These are phyloP conservation scores for Colletotrichum sidae DNA, from an alignment of 2,329 filamentous ascomycete genomes.

Conservation along the genomic window DNA sequence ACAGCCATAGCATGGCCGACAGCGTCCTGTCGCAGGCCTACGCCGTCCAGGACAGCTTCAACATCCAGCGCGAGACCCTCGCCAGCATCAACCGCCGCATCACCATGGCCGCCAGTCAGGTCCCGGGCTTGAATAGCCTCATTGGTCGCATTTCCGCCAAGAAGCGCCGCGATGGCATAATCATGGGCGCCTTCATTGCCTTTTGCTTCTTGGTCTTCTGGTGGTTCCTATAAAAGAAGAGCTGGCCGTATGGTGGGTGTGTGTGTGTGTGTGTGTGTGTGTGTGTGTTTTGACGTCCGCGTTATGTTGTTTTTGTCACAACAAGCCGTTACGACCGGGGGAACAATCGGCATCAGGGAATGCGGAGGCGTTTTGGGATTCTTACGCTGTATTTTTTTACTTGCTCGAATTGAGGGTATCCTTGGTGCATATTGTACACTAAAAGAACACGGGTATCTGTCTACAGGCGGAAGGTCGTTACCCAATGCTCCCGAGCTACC, in stretches of 20 bases:
- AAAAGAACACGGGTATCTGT: constrained; percentile 35
- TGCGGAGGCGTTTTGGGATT: constrained; percentile 37
- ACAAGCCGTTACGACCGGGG: constrained; percentile 34
- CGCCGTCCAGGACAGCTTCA: constrained; percentile 93
- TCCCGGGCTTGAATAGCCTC: constrained; percentile 91
- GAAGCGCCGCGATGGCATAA: constrained; percentile 94
- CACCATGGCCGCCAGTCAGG: constrained; percentile 86
- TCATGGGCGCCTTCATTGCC: constrained; percentile 90
- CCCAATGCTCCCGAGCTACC: constrained; percentile 6
- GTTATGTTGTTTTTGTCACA: constrained; percentile 30
- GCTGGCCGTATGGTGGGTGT: constrained; percentile 40
- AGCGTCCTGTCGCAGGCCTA: constrained; percentile 95
- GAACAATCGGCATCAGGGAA: constrained; percentile 35
- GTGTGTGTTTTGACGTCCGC: constrained; percentile 15
- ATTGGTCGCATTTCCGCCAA: constrained; percentile 94
- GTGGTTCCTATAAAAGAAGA: constrained; percentile 71
- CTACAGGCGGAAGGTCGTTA: constrained; percentile 12
- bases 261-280: constrained; percentile 1
- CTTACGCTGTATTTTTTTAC: not conserved
- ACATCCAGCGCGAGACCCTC: constrained; percentile 86
- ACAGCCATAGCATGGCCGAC: constrained; percentile 90
- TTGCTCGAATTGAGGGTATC: constrained; percentile 34
- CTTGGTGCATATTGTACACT: constrained; percentile 38
- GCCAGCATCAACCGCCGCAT: constrained; percentile 92
- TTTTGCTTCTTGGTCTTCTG: constrained; percentile 90